Evolutionary conservation across 2,329 filamentous ascomycete species (phyloP).

Genomic region (Penicillium frequentans): DNA sequence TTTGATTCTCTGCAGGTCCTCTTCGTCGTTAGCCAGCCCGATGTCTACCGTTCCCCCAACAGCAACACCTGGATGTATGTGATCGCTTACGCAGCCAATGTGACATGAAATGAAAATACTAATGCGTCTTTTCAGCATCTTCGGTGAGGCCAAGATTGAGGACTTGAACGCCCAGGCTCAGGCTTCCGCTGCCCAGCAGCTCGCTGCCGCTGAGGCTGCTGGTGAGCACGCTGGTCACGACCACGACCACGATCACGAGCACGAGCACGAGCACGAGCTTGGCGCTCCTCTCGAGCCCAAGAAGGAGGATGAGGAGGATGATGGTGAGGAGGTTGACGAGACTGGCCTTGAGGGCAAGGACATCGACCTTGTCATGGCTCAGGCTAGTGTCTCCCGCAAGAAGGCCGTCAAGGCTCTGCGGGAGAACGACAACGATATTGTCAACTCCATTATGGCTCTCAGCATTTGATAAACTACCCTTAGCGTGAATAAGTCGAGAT

Average conservation of each 20-base stretch:
- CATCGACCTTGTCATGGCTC: slow-evolving; percentile 98
- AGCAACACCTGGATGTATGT: slow-evolving; percentile 99
- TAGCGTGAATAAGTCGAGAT: slow-evolving; percentile 9
- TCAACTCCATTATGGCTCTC: slow-evolving; percentile 99
- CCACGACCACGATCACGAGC: slow-evolving; percentile 35
- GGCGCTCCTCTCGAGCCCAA: slow-evolving; percentile 61
- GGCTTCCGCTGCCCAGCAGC: slow-evolving; percentile 91
- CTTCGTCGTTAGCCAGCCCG: slow-evolving; percentile 99
- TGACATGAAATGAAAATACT: slow-evolving; percentile 15
- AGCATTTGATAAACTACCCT: slow-evolving; percentile 61
- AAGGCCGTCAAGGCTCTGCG: slow-evolving; percentile 95
- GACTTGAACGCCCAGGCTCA: slow-evolving; percentile 98
- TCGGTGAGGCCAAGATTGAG: slow-evolving; percentile 99
- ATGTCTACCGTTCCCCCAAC: slow-evolving; percentile 98
- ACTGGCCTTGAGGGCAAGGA: slow-evolving; percentile 97
- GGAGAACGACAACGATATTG: slow-evolving; percentile 99
- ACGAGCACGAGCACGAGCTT: slow-evolving; percentile 51
- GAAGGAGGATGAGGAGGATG: slow-evolving; percentile 83
- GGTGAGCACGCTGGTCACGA: slow-evolving; percentile 64
- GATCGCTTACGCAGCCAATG: not conserved
- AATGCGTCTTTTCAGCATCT: slow-evolving; percentile 66
- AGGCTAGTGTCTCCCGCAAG: slow-evolving; percentile 94
- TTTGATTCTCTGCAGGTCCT: slow-evolving; percentile 69
- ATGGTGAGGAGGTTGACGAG: slow-evolving; percentile 94
- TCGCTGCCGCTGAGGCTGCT: slow-evolving; percentile 70